Conservation (phyloP, 202 grass and related monocot species). For the Schoenoplectus triqueter region DNA sequence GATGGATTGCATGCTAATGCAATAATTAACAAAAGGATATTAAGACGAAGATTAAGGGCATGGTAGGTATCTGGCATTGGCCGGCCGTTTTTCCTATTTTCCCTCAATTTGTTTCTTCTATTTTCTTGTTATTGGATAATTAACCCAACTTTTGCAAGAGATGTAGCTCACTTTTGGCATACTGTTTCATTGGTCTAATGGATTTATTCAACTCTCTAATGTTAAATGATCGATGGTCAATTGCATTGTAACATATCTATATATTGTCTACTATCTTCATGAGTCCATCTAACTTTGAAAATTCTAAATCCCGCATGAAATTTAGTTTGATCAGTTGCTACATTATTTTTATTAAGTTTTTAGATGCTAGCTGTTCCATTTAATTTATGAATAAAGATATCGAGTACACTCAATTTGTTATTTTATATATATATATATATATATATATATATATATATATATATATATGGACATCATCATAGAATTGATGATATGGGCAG, state of each 20-base stretch:
- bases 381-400: conserved; percentile 6
- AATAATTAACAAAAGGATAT: conserved; percentile 42
- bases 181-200: conserved; percentile 35
- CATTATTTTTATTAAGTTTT: not conserved
- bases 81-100: conserved; percentile 61
- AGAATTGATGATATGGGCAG: not conserved
- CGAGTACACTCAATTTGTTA: not conserved
- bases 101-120: conserved; percentile 45
- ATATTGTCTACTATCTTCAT: conserved; percentile 25
- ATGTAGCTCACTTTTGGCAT: conserved; percentile 46
- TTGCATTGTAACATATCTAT: not conserved
- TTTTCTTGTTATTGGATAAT: conserved; percentile 48
- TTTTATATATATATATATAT: conserved; percentile 29
- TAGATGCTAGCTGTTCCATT: not conserved
- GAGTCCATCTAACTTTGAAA: not conserved
- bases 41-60: conserved; percentile 28
- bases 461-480: conserved; percentile 21
- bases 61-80: conserved; percentile 67
- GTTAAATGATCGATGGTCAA: conserved; percentile 24
- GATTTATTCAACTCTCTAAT: conserved; percentile 31
- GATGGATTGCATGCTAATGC: conserved; percentile 48
- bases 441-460: conserved; percentile 27
- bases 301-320: conserved; percentile 24
- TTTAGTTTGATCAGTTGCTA: conserved; percentile 22
- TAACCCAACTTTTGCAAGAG: conserved; percentile 46